Evolutionary conservation across 306 rosid genomes (phyloP), one percentile per base, ranked within the genome.

Genomic region (Casuarina glauca): DNA sequence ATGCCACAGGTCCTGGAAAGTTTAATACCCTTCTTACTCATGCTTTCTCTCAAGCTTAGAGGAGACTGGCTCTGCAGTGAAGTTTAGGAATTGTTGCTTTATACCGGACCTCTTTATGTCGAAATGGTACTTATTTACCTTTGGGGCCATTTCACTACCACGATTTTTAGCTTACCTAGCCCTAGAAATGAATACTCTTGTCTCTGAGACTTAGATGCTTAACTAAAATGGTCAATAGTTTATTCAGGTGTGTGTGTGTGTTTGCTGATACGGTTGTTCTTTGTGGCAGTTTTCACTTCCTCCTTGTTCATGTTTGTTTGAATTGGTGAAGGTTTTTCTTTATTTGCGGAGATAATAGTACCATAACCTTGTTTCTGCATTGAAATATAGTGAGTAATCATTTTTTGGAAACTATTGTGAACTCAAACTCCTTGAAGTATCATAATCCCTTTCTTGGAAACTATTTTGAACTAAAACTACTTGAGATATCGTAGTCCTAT

Each of bases 11-110:
- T 61, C 79, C 89, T 38, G 85, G 84, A 54, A 90, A 87, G 26
- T 88, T 67, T 70, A 94, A 94, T 74, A 97, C 98, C 42, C 90
- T 92, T 87, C 87, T 92, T 49, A 72, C 88, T 13, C 94, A 94
- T 69, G 94, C 20, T 94, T 94, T 69, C 84, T 94, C 42, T 94
- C 97, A 0, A 79, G 86, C 81, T 87, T 94, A 43, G 98, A 94
- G 66, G 79, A 76, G 75, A 81, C 98, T 1, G 88, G 83, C 62
- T 89, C 83, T 68, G 93, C 97, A 1, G 89, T 84, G 62, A 88
- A 84, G 94, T 92, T 88, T 52, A 78, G 80, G 72, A 79, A 48
- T 74, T 6, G 2, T 50, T 42, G 38, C 49, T 74, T n/a, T 20
- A 32, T 41, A 41, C 12, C 3, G 2, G 26, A 66, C 71, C 71